Base-by-base conservation (phyloP, 208 protist genomes). In the Leishmania tropica region DNA sequence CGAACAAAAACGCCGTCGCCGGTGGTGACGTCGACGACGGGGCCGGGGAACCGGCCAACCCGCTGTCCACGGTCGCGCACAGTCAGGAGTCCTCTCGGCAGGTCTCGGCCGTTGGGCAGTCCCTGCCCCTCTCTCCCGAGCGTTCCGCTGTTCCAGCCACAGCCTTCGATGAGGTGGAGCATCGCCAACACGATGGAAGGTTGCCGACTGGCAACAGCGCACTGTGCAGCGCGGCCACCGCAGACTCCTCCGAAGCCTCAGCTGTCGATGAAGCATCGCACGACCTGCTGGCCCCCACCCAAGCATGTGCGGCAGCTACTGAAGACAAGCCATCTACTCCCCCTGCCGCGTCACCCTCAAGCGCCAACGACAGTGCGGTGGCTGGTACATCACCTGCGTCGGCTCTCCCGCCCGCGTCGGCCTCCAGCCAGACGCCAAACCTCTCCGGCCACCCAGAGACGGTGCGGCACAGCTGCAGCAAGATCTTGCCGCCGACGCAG, bases 401-500 rank as follows among this genome's bases (percentile, higher is more conserved):
- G 19, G 37, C 40, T 19, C 21, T 19, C 19, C 45, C 76, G 62
- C 21, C 74, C 21, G 37, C 4, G 19, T 42, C 31, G 35, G 21
- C 53, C 74, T 24, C 53, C 19, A 28, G 15, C 35, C 35, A 17
- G 75, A 19, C 75, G 75, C 56, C 40, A 65, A 58, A 58, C 15
- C 21, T 17, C 10, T n/a, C 48, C 51, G 24, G 10, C 35, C 28
- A 40, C 47, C 6, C 31, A 0, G 73, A 76, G 37, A 31, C n/a
- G n/a, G 17, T 31, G 47, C 64, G 15, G 17, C 76, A n/a, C 60
- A n/a, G 42, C 76, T 31, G 35, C 7, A 58, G 42, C 42, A 48
- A 35, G n/a, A 8, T 83, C 58, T 71, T 80, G 56, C 83, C 78
- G 1, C 68, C 79, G 4, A 76, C 84, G 54, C 79, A 83, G 65